phyloP scores from a whole-genome alignment of 768 basidiomycete genomes.

The Chalciporus pseudorubinellus region DNA sequence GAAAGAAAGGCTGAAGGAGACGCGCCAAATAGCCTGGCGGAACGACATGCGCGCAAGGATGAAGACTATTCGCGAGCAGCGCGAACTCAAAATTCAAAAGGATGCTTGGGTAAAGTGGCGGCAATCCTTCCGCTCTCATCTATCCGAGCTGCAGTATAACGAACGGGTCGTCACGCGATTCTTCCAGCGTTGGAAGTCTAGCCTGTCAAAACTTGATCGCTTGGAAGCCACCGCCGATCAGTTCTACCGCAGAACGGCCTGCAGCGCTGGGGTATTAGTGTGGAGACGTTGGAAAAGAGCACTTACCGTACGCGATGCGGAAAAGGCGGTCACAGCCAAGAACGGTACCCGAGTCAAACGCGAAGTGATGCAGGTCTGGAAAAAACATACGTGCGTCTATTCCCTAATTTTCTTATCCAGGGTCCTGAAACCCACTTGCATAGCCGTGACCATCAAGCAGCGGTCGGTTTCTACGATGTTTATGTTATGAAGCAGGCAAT shows the following conservation, averaged over 20 bases:
- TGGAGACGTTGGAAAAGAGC: slow-evolving; percentile 62
- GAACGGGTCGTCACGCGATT: slow-evolving; percentile 42
- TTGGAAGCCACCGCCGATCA: slow-evolving; percentile 52
- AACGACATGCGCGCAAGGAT: slow-evolving; percentile 71
- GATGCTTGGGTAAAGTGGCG: slow-evolving; percentile 70
- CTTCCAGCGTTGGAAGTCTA: slow-evolving; percentile 54
- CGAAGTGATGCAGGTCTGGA: slow-evolving; percentile 55
- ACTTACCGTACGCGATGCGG: slow-evolving; percentile 43
- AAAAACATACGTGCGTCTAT: slow-evolving; percentile 48
- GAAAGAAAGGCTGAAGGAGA: slow-evolving; percentile 53
- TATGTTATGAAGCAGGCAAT: slow-evolving; percentile 46
- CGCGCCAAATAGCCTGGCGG: slow-evolving; percentile 58
- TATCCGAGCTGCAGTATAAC: slow-evolving; percentile 52
- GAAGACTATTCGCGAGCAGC: slow-evolving; percentile 55
- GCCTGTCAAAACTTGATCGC: slow-evolving; percentile 38
- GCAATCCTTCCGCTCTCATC: slow-evolving; percentile 48
- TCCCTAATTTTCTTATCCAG: not conserved
- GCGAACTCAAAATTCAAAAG: slow-evolving; percentile 50
- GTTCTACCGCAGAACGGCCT: slow-evolving; percentile 39
- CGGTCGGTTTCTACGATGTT: slow-evolving; percentile 42
- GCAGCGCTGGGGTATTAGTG: slow-evolving; percentile 35
- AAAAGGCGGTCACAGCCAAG: slow-evolving; percentile 43
- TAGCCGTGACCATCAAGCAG: slow-evolving; percentile 46
- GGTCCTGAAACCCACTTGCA: slow-evolving; percentile 1
- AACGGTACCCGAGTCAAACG: slow-evolving; percentile 49